Evolutionary conservation across 352 stramenopile species (phyloP).

Genomic region (Pythium coloratum): DNA sequence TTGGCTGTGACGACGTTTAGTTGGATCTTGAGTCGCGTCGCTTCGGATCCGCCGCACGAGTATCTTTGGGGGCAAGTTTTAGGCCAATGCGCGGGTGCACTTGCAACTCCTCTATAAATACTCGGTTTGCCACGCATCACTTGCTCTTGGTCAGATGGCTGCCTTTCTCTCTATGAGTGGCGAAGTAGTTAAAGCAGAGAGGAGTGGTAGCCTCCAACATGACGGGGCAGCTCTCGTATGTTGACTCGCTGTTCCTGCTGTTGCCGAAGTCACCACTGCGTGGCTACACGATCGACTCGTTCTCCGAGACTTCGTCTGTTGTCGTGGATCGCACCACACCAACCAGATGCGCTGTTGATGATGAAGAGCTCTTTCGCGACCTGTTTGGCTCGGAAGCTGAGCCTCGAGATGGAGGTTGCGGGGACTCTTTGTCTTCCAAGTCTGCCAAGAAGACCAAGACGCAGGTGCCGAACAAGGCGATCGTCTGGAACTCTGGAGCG

Average conservation of each 20-base stretch:
- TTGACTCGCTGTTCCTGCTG: constrained; percentile 2
- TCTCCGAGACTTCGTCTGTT: constrained; percentile 50
- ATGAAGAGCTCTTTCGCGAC: constrained; percentile 72
- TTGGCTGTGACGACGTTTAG: too few species aligned
- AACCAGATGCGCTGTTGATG: constrained; percentile 27
- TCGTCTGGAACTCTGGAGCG: constrained; percentile 21
- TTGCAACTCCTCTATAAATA: not conserved
- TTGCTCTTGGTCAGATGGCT: not conserved
- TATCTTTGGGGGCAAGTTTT: constrained; percentile 5
- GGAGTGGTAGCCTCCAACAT: not conserved
- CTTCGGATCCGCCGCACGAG: not conserved
- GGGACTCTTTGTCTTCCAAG: not conserved
- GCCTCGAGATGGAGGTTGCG: not conserved
- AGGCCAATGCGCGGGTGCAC: not conserved
- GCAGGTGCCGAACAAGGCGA: constrained; percentile 11
- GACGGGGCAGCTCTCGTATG: constrained; percentile 3
- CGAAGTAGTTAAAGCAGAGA: not conserved
- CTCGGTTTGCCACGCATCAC: not conserved
- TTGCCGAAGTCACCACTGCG: not conserved
- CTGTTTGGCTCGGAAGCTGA: constrained; percentile 50
- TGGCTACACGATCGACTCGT: constrained; percentile 58
- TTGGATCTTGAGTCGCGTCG: constrained; percentile 5
- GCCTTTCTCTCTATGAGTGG: not conserved
- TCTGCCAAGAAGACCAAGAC: constrained; percentile 12
- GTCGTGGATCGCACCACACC: constrained; percentile 37